A percentile compares a stretch with the other conserved stretches of the same genome.
These are phyloP conservation scores for Prunus yedoensis DNA, from an alignment of 331 rosid species.

Conservation along the genomic window DNA sequence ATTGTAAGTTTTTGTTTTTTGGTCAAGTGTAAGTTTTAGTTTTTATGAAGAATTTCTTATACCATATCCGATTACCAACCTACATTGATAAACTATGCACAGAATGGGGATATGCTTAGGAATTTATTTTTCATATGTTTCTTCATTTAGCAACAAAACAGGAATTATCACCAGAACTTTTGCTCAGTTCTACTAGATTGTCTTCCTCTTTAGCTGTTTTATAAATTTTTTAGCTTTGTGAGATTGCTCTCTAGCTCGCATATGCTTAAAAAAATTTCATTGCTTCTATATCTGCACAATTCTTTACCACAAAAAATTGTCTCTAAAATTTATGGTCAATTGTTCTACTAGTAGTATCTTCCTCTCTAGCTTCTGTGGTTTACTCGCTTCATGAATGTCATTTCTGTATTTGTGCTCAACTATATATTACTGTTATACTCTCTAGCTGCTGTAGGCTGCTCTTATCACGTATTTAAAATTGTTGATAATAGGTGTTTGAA, in stretches of 20 bases:
- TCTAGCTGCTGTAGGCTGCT: conserved; percentile 16
- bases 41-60: not conserved
- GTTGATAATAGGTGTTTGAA: conserved; percentile 61
- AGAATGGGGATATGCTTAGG: not conserved
- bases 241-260: not conserved
- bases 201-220: not conserved
- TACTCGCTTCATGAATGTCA: not conserved
- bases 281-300: not conserved
- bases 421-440: not conserved
- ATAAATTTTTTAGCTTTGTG: not conserved
- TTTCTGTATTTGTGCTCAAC: not conserved
- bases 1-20: not conserved
- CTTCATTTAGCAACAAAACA: not conserved
- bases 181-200: not conserved
- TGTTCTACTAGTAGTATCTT: not conserved
- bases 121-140: not conserved
- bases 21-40: too few relatives aligned
- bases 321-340: not conserved
- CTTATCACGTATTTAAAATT: conserved; percentile 16
- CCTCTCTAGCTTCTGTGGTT: not conserved
- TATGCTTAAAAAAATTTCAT: not conserved
- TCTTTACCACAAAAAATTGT: not conserved
- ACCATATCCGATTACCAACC: not conserved
- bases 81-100: not conserved
- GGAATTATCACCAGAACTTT: not conserved